These are phyloP conservation scores for Zygotorulaspora danielsina DNA, from an alignment of 805 yeast species.

Conservation along the genomic window DNA sequence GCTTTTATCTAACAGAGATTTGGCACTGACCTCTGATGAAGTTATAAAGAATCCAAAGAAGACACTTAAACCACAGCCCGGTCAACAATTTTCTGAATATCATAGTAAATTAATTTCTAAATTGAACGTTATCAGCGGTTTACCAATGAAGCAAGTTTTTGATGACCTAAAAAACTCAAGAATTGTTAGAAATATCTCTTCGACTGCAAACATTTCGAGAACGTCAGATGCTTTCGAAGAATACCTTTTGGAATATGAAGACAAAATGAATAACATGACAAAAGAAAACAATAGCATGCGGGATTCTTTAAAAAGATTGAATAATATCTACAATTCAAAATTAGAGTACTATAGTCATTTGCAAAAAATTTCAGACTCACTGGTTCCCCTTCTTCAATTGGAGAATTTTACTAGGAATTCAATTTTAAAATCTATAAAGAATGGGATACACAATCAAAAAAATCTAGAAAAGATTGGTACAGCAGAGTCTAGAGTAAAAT, in stretches of 20 bases:
- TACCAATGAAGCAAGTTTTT: conserved; percentile 31
- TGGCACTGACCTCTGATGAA: conserved; percentile 25
- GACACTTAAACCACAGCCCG: conserved; percentile 16
- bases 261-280: conserved; percentile 18
- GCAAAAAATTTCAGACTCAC: conserved; percentile 82
- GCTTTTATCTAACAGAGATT: conserved; percentile 43
- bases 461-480: conserved; percentile 27
- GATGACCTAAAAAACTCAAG: conserved; percentile 33
- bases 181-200: conserved; percentile 20
- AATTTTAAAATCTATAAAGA: conserved; percentile 23
- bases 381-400: conserved; percentile 45
- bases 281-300: conserved; percentile 27
- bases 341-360: conserved; percentile 78
- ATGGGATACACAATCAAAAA: conserved; percentile 20
- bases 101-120: conserved; percentile 31
- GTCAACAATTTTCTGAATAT: conserved; percentile 29
- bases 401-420: conserved; percentile 17
- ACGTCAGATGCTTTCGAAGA: conserved; percentile 24
- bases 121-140: conserved; percentile 24
- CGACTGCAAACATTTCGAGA: conserved; percentile 7
- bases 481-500: conserved; percentile 43
- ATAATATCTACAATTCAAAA: conserved; percentile 71
- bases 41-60: conserved; percentile 22
- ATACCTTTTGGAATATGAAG: conserved; percentile 24
- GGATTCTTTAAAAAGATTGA: conserved; percentile 48